Evolutionary conservation across 2,329 filamentous ascomycete genomes (phyloP).

Genomic region (Cladosporium velox): DNA sequence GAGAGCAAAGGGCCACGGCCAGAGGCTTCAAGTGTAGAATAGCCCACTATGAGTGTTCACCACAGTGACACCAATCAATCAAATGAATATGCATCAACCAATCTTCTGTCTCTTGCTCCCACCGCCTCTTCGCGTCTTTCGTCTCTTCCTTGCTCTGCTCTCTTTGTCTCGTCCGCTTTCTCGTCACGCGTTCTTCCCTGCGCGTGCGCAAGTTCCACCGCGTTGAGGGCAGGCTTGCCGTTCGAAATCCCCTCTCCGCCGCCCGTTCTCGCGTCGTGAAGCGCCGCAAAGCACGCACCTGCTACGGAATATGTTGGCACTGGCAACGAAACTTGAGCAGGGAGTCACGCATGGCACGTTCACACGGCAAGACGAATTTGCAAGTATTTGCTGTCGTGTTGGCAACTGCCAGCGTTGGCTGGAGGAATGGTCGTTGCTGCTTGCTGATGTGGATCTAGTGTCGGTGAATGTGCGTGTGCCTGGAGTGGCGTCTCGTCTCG

Average conservation of each 20-base stretch:
- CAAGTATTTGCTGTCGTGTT: background rate
- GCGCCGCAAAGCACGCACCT: slow-evolving; percentile 11
- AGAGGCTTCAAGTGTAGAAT: slow-evolving; percentile 21
- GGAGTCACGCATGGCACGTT: slow-evolving; percentile 8
- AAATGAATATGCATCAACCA: slow-evolving; percentile 22
- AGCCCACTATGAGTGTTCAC: slow-evolving; percentile 25
- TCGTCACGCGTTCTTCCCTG: background rate
- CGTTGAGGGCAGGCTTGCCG: slow-evolving; percentile 8
- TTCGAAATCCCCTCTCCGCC: background rate
- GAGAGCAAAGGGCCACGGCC: slow-evolving; percentile 27
- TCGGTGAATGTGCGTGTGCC: background rate
- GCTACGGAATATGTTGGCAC: slow-evolving; percentile 2
- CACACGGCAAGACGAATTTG: slow-evolving; percentile 1
- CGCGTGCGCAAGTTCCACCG: slow-evolving; percentile 19
- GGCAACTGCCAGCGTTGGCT: slow-evolving; percentile 12
- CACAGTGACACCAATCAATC: slow-evolving; percentile 13
- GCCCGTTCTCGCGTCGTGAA: slow-evolving; percentile 5
- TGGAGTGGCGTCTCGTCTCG: background rate
- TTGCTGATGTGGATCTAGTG: background rate
- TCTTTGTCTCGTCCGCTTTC: too few relatives aligned
- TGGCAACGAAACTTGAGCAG: slow-evolving; percentile 11
- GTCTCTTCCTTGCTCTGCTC: background rate
- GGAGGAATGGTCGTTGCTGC: background rate
- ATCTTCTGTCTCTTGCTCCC: background rate
- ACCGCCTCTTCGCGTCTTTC: background rate